These are phyloP conservation scores for Solanum virginianum DNA, from an alignment of 257 asterid genomes.

Conservation along the genomic window DNA sequence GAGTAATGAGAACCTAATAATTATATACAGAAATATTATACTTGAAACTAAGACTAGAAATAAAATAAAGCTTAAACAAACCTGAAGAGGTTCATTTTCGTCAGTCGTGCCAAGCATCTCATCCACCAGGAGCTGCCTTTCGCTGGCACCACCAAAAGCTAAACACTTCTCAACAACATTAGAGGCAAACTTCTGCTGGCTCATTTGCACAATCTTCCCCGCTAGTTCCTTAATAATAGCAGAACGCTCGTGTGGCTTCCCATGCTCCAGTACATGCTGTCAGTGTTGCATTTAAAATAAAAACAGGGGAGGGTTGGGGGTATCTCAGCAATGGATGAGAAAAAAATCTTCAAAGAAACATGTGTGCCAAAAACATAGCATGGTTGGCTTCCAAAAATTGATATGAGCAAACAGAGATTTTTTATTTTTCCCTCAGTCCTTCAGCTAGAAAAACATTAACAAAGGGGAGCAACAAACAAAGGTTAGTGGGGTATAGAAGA, in stretches of 20 bases:
- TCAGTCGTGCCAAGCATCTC: constrained; percentile 99
- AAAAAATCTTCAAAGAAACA: neutral
- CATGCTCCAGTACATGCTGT: constrained; percentile 86
- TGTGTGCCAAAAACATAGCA: neutral
- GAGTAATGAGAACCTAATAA: neutral
- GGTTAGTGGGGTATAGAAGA: neutral
- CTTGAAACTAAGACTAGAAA: neutral
- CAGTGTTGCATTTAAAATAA: neutral
- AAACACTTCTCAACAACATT: constrained; percentile 95
- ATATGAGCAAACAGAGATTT: neutral
- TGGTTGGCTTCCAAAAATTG: neutral
- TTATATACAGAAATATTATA: neutral
- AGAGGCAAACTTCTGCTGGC: constrained; percentile 99
- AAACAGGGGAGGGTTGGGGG: neutral
- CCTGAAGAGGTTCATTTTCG: constrained; percentile 99
- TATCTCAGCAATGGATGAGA: neutral
- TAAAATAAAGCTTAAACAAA: constrained; percentile 5
- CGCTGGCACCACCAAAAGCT: constrained; percentile 67
- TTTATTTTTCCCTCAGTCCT: neutral
- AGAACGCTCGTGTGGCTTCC: constrained; percentile 83
- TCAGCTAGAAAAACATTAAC: neutral
- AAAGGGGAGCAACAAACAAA: neutral
- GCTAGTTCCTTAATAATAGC: constrained; percentile 78
- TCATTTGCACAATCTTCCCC: constrained; percentile 90
- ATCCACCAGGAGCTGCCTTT: constrained; percentile 70